Base-by-base conservation (phyloP, 305 asterid genomes). In the Withania somnifera region DNA sequence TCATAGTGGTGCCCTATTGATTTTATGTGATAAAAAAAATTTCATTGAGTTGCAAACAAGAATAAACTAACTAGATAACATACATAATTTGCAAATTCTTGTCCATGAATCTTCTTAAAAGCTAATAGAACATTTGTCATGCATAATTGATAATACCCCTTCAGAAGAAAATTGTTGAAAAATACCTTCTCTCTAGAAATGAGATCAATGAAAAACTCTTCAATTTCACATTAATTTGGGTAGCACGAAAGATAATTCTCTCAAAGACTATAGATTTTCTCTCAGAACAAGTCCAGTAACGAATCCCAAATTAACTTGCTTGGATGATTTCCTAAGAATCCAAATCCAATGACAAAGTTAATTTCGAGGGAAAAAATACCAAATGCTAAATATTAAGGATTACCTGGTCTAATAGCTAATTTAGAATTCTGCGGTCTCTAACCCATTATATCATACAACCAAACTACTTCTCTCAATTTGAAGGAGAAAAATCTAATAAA, bases 211-310 rank as follows among this genome's bases (percentile, higher is more conserved):
- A 97, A 92, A 32, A 93, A 90, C 83, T 92, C 97, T 85, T 97
- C 98, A 82, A 95, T 90, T 15, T 85, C 87, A 95, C 97, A 81
- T 97, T 97, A 84, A 98, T 98, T 95, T 98, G 91, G 84, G 99
- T 95, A 82, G 98, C 98, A 77, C 98, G 97, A 90, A 97, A 97
- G 86, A 97, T 86, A 85, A 97, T 97, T 90, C 99, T 93, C 91
- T 97, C 99, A 45, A 97, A 97, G 68, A 98, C 95, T 95, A 97
- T 87, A 58, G 95, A 91, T 87, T 93, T 40, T 79, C 97, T 88
- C 97, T 90, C 32, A 10, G 93, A 85, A 97, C 97, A 86, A 97
- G 98, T 87, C 99, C 99, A 78, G 97, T 86, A 40, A 91, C 69
- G 85, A 82, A 92, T 84, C 99, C 99, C 88, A 97, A 88, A 90